Conservation (phyloP, 352 stramenopile species). For the Pythium sukuiense region DNA sequence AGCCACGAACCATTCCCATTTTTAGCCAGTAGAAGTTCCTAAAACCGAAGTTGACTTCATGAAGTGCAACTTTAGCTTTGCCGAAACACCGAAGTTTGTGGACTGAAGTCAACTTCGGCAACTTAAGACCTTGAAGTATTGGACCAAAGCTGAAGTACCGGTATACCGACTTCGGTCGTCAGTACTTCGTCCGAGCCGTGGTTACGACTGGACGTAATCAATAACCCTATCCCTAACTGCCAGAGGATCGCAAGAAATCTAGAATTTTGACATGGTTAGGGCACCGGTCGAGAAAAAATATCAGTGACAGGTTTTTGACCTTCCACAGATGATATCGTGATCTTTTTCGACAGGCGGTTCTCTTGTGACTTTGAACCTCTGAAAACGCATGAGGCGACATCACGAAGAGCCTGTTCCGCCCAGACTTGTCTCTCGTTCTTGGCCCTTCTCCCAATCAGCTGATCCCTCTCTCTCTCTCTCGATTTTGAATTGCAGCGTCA, state of each 20-base stretch:
- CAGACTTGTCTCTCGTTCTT: conserved; percentile 3
- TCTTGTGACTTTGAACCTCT: not conserved
- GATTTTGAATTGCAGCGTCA: conserved; percentile 9
- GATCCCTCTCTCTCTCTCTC: not conserved
- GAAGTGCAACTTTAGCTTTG: no score
- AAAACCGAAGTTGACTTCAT: no score
- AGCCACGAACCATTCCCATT: no score
- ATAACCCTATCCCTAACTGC: not conserved
- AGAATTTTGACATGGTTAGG: not conserved
- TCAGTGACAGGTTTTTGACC: not conserved
- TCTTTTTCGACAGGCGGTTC: not conserved
- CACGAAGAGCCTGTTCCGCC: not conserved
- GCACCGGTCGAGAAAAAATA: not conserved
- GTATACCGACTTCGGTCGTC: no score
- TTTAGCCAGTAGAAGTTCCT: no score
- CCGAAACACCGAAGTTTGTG: no score
- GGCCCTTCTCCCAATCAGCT: not conserved
- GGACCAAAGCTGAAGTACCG: no score
- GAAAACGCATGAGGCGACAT: not conserved
- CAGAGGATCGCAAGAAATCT: not conserved
- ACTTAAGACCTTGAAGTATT: no score
- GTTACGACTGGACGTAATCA: not conserved
- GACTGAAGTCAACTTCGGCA: no score
- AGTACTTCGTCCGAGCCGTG: no score
- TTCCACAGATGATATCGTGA: conserved; percentile 1